Percentiles rank a stretch among this genome's conserved stretches.
Evolutionary conservation across 768 basidiomycete genomes (phyloP).

Genomic region (Lepiota venenata): DNA sequence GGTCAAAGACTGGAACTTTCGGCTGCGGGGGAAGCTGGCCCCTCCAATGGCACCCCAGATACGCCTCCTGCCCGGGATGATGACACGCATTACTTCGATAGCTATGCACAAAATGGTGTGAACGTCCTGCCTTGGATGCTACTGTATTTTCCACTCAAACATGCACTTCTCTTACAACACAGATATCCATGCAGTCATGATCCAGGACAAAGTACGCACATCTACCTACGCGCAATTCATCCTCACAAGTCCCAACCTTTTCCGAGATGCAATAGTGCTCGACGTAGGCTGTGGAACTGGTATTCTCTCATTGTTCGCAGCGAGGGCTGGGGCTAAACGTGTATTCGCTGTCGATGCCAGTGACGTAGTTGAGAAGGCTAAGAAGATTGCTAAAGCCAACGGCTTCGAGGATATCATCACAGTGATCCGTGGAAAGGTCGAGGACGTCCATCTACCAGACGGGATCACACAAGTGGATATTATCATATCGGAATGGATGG

Average conservation of each 20-base stretch:
- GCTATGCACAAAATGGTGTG: slow-evolving; percentile 83
- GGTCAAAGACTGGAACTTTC: slow-evolving; percentile 47
- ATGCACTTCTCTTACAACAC: not conserved
- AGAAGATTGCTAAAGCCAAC: slow-evolving; percentile 76
- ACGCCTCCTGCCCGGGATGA: slow-evolving; percentile 58
- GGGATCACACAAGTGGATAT: slow-evolving; percentile 80
- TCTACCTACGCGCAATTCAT: slow-evolving; percentile 93
- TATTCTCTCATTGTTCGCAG: slow-evolving; percentile 88
- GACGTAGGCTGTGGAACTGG: slow-evolving; percentile 98
- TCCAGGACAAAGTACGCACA: slow-evolving; percentile 92
- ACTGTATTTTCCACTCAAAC: not conserved
- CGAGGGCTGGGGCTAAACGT: slow-evolving; percentile 82
- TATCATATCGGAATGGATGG: slow-evolving; percentile 99
- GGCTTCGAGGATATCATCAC: slow-evolving; percentile 71
- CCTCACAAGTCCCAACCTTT: slow-evolving; percentile 73
- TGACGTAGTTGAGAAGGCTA: slow-evolving; percentile 73
- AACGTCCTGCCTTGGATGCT: slow-evolving; percentile 11
- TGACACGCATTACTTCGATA: slow-evolving; percentile 92
- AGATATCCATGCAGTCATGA: slow-evolving; percentile 98
- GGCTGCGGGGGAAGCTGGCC: slow-evolving; percentile 37
- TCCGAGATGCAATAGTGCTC: slow-evolving; percentile 83
- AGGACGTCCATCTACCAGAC: slow-evolving; percentile 78
- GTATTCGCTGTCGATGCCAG: slow-evolving; percentile 94
- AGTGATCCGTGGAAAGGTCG: slow-evolving; percentile 88
- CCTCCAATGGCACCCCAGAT: slow-evolving; percentile 19